phyloP scores from a whole-genome alignment of 495 filamentous ascomycete species.

The Lineolata rhizophorae region DNA sequence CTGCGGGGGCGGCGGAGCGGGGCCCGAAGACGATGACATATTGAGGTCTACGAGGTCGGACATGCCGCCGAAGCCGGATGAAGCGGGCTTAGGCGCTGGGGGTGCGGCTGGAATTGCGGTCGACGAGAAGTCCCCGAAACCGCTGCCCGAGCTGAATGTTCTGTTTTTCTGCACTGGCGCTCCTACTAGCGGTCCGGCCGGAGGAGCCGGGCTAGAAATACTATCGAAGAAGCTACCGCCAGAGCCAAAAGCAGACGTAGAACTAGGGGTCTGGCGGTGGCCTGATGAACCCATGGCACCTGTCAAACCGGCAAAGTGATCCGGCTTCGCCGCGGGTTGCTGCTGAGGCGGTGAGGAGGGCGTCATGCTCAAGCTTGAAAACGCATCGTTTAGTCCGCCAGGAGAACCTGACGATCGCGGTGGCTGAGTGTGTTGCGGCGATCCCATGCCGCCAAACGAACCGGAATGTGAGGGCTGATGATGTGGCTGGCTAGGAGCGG shows the following conservation, averaged over 20 bases:
- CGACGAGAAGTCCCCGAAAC: slow-evolving; percentile 20
- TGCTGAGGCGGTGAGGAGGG: slow-evolving; percentile 38
- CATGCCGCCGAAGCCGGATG: slow-evolving; percentile 36
- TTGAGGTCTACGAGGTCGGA: slow-evolving; percentile 74
- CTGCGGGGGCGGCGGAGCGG: slow-evolving; percentile 20
- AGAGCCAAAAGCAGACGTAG: slow-evolving; percentile 28
- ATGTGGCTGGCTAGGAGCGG: slow-evolving; percentile 23
- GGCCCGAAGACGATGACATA: no score
- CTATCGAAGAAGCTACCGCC: slow-evolving; percentile 64
- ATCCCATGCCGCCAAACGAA: no score
- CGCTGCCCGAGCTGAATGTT: slow-evolving; percentile 6
- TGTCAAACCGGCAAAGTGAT: neutral
- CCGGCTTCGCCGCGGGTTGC: no score
- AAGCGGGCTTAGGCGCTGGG: slow-evolving; percentile 31
- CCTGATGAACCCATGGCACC: no score
- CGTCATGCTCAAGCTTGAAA: slow-evolving; percentile 63
- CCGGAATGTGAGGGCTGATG: no score
- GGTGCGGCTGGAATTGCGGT: slow-evolving; percentile 14
- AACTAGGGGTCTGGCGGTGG: no score
- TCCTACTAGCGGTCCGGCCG: no score
- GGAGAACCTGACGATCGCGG: no score
- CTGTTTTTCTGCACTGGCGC: no score
- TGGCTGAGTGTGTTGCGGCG: no score
- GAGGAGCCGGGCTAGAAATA: no score
- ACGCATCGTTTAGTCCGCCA: no score